These are phyloP conservation scores for Sideroxylon spinosum DNA, from an alignment of 179 eudicot species.

Conservation along the genomic window DNA sequence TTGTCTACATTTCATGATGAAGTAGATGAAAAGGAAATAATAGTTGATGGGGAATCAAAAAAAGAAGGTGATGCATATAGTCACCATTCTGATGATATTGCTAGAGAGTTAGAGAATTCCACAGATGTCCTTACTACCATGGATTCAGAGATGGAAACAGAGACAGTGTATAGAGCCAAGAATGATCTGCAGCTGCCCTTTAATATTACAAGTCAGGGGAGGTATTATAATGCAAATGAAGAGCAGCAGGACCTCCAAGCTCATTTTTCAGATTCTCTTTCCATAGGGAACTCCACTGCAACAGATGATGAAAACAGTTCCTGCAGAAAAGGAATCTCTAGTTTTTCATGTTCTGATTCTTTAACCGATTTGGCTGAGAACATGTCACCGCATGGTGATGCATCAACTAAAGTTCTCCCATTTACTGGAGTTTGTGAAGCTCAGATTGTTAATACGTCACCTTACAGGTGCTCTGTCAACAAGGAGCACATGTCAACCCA, in stretches of 20 bases:
- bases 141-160: constrained; percentile 82
- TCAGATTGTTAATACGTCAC: constrained; percentile 27
- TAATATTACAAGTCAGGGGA: constrained; percentile 28
- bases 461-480: constrained; percentile 23
- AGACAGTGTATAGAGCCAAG: constrained; percentile 48
- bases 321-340: constrained; percentile 37
- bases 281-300: constrained; percentile 49
- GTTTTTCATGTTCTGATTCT: constrained; percentile 47
- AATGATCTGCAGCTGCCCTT: constrained; percentile 21
- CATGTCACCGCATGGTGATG: constrained; percentile 26
- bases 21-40: constrained; percentile 40
- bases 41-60: constrained; percentile 39
- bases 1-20: constrained; percentile 18
- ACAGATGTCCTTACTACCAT: constrained; percentile 83
- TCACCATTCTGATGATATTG: constrained; percentile 52
- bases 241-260: constrained; percentile 30
- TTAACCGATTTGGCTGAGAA: constrained; percentile 39
- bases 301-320: constrained; percentile 54
- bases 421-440: constrained; percentile 26
- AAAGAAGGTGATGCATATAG: constrained; percentile 33
- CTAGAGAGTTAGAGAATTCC: constrained; percentile 77
- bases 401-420: constrained; percentile 19
- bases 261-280: constrained; percentile 50
- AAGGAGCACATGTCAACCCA: constrained; percentile 29
- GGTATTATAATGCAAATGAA: constrained; percentile 55